Conservation (phyloP, 148 eudicot species). For the Rhododendron molle region DNA sequence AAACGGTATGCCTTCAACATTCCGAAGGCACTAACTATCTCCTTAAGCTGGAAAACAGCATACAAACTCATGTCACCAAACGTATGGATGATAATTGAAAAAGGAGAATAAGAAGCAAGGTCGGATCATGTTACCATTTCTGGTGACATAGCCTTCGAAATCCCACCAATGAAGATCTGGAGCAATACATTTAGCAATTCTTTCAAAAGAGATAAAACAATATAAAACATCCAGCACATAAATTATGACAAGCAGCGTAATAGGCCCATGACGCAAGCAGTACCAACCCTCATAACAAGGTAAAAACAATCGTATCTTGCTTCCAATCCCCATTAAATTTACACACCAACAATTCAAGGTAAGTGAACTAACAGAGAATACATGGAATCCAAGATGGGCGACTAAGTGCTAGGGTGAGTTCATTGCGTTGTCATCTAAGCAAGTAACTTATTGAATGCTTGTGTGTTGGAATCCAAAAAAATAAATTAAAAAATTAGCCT, state of each 20-base stretch:
- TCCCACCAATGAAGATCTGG: slow-evolving; percentile 93
- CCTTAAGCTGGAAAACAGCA: slow-evolving; percentile 54
- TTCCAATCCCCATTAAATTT: neutral
- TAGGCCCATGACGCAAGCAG: neutral
- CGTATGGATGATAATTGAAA: slow-evolving; percentile 2
- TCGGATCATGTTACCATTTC: slow-evolving; percentile 57
- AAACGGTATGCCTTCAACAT: slow-evolving; percentile 68
- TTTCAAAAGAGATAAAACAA: slow-evolving; percentile 6
- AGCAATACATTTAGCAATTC: slow-evolving; percentile 14
- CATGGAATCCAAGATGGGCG: neutral
- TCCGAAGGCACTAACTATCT: slow-evolving; percentile 73
- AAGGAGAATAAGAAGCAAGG: neutral
- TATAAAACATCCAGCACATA: neutral
- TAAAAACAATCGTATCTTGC: neutral
- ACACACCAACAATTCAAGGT: neutral
- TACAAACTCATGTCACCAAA: slow-evolving; percentile 1
- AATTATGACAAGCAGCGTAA: neutral
- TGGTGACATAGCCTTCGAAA: slow-evolving; percentile 64
- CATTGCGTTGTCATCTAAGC: neutral
- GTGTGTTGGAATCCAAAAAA: neutral
- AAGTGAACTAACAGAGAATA: neutral
- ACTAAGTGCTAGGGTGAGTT: neutral
- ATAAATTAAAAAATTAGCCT: neutral
- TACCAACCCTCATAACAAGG: neutral
- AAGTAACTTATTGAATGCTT: neutral